Conservation (phyloP, 1,284 basidiomycete species). For the Rhodotorula sp. region DNA sequence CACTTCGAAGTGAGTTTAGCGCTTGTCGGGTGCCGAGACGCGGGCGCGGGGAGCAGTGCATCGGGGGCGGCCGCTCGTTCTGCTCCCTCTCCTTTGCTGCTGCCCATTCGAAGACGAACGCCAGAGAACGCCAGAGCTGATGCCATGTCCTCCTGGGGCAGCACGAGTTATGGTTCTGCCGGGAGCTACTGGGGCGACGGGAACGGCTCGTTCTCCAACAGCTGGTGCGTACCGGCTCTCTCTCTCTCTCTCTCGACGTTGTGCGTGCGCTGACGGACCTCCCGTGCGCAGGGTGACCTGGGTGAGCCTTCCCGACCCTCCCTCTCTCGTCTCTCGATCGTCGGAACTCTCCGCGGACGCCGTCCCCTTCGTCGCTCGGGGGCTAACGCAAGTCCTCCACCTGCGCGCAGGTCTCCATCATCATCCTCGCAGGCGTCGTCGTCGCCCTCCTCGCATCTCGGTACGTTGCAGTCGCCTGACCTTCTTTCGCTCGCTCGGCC, state of each 20-base stretch:
- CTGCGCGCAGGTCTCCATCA: constrained; percentile 10
- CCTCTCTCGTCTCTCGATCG: not conserved
- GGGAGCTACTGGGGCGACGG: not conserved
- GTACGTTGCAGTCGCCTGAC: constrained; percentile 3
- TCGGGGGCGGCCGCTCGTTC: not conserved
- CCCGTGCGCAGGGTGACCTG: constrained; percentile 13
- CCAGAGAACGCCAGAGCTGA: no score
- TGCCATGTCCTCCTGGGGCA: not conserved
- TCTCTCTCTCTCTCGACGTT: not conserved
- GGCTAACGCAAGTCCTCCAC: no score
- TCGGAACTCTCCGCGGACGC: not conserved
- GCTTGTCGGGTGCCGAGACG: no score
- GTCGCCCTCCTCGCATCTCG: constrained; percentile 15
- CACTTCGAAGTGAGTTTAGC: not conserved
- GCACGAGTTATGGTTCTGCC: not conserved
- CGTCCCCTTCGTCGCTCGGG: not conserved
- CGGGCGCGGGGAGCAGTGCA: not conserved
- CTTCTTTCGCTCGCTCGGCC: not conserved
- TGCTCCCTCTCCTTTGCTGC: not conserved
- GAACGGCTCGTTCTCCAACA: not conserved
- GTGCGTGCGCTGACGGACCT: not conserved
- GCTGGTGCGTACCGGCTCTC: not conserved
- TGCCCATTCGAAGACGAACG: no score
- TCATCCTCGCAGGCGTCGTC: constrained; percentile 23
- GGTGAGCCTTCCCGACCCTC: not conserved